Base-by-base conservation (phyloP, 2,329 filamentous ascomycete genomes). In the Didymella lethalis region DNA sequence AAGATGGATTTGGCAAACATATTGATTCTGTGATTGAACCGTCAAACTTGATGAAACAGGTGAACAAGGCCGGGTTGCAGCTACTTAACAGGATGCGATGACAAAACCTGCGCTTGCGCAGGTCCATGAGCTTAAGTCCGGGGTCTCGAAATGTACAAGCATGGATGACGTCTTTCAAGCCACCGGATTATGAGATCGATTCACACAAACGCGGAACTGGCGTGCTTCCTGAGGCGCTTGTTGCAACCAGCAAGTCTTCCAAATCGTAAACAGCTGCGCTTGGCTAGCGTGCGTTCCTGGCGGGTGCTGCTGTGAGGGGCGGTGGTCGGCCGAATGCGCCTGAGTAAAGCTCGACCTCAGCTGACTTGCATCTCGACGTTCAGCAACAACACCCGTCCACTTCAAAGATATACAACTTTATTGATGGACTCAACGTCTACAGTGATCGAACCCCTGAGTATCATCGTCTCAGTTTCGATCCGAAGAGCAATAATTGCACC, bases 1-100 rank as follows among this genome's bases (percentile, higher is more conserved):
- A 65, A 31, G 8, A 57, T 44, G 6, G 52, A 64, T 31, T 63
- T 67, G 26, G 44, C 54, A 31, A 67, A 52, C 65, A 70, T 70
- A 12, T 50, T 58, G 38, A 12, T 50, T 58, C 38, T 20, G n/a
- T 14, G 23, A 38, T 7, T 45, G 10, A 16, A 3, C 34, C 10
- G 40, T 20, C 14, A 14, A 23, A 18, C 46, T 38, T 3, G 31
- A 32, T 5, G 8, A 46, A 14, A 11, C 11, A 25, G 3, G 5
- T 18, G 16, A n/a, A 20, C 36, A 20, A 20, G 41, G 41, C 28
- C n/a, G n/a, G 29, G 41, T 14, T 10, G 28, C 7, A 26, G 25
- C 41, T 45, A 23, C 20, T 25, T 34, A 32, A 43, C 14, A 29
- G 11, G 18, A 11, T 43, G 40, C 26, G 28, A 41, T 36, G 20